Percentiles rank a stretch among this genome's conserved stretches.
These are phyloP conservation scores for Penicillium aurantiogriseum DNA, from an alignment of 2,329 filamentous ascomycete species.

Conservation along the genomic window DNA sequence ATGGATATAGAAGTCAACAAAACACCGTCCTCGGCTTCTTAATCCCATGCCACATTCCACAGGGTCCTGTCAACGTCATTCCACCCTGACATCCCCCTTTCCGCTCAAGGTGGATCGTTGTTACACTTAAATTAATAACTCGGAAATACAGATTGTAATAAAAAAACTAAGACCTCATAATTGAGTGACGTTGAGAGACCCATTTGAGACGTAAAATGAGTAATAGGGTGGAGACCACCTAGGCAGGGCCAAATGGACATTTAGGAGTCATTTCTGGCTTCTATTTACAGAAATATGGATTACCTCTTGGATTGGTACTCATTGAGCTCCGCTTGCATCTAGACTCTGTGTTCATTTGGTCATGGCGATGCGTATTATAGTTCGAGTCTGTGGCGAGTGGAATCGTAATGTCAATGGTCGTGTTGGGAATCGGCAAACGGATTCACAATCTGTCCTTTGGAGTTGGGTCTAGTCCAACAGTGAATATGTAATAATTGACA, in stretches of 20 bases:
- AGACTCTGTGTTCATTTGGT: neutral
- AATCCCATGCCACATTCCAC: constrained; percentile 5
- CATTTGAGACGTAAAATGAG: constrained; percentile 3
- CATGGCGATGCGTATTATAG: neutral
- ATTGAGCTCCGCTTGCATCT: constrained; percentile 7
- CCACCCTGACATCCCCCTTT: neutral
- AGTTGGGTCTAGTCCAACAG: neutral
- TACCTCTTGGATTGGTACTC: neutral
- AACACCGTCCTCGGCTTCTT: neutral
- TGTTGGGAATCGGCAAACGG: constrained; percentile 6
- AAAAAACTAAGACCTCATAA: neutral
- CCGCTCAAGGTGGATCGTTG: neutral
- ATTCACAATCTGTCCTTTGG: constrained; percentile 2
- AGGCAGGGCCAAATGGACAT: neutral
- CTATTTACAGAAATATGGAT: constrained; percentile 3
- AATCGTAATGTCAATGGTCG: neutral
- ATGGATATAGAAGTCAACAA: neutral
- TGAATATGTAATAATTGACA: neutral
- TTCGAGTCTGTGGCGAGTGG: neutral
- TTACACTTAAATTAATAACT: constrained; percentile 2
- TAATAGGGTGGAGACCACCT: constrained; percentile 5
- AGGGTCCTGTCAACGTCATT: constrained; percentile 5
- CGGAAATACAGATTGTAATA: neutral
- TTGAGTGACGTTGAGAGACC: constrained; percentile 4
- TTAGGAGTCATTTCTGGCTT: neutral